Evolutionary conservation across 73 alveolate species (phyloP).

Genomic region (Symbiodinium pilosum): DNA sequence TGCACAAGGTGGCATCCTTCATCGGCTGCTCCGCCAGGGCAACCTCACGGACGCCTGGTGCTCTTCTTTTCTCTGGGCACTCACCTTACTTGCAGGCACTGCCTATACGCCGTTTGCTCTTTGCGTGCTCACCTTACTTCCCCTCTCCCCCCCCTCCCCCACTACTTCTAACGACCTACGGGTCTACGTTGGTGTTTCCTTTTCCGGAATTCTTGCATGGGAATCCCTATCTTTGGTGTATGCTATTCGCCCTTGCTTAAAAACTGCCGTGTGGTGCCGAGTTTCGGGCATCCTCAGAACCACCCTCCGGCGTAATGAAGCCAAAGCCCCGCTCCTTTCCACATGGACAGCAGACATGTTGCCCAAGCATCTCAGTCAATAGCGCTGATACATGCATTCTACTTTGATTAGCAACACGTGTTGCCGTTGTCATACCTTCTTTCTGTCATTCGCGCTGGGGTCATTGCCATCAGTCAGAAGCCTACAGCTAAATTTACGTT

Average conservation of each 20-base stretch:
- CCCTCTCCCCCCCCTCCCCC: no score
- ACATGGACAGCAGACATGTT: not conserved
- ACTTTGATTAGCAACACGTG: not conserved
- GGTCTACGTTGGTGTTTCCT: no score
- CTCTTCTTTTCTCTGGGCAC: no score
- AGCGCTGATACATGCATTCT: not conserved
- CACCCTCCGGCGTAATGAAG: constrained; percentile 81
- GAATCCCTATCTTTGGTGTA: no score
- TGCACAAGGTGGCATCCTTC: no score
- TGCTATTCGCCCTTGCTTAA: not conserved
- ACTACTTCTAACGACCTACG: no score
- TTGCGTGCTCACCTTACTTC: no score
- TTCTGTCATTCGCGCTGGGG: not conserved
- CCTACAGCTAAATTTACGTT: not conserved
- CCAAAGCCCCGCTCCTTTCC: constrained; percentile 71
- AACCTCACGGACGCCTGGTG: no score
- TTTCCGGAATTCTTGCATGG: no score
- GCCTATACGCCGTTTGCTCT: no score
- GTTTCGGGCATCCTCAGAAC: constrained; percentile 32
- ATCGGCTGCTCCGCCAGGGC: no score
- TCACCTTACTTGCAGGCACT: no score
- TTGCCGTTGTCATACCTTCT: not conserved
- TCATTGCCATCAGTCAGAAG: not conserved
- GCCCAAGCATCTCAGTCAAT: not conserved
- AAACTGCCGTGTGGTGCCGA: not conserved